Conservation (phyloP, 805 yeast species). For the Candida pini region DNA sequence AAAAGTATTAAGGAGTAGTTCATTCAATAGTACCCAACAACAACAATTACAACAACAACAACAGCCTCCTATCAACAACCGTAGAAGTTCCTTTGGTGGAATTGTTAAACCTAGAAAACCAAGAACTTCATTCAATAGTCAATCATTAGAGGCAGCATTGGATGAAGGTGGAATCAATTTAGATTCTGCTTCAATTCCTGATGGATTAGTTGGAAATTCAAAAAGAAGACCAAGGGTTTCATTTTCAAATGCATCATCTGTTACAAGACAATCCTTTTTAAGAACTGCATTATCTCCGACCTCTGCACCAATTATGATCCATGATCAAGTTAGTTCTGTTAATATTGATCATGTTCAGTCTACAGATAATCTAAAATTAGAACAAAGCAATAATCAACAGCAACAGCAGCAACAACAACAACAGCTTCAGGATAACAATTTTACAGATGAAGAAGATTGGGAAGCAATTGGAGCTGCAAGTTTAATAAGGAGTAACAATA, state of each 20-base stretch:
- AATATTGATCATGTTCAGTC: conserved; percentile 16
- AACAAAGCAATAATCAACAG: not conserved
- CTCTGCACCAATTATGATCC: conserved; percentile 19
- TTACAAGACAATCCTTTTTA: conserved; percentile 36
- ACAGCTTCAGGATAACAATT: conserved; percentile 37
- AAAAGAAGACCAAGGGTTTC: conserved; percentile 30
- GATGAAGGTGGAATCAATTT: conserved; percentile 21
- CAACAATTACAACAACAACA: no score
- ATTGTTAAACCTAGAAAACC: conserved; percentile 30
- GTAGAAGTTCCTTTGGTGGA: conserved; percentile 30
- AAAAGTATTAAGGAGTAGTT: conserved; percentile 15
- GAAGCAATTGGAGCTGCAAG: conserved; percentile 77
- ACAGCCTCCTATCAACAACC: conserved; percentile 1
- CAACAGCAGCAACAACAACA: not conserved
- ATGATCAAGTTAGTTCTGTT: conserved; percentile 24
- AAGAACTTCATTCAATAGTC: conserved; percentile 27
- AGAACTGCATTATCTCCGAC: conserved; percentile 27
- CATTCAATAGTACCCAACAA: conserved; percentile 19
- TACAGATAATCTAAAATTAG: conserved; percentile 12
- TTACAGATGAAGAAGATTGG: conserved; percentile 98
- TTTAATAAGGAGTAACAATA: no score
- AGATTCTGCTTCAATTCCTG: conserved; percentile 23
- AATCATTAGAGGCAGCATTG: conserved; percentile 26
- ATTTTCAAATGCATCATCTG: conserved; percentile 29
- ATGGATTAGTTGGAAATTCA: conserved; percentile 15